Percentiles rank a stretch among this genome's conserved stretches.
These are phyloP conservation scores for Astragalus membranaceus DNA, from an alignment of 306 rosid genomes.

Conservation along the genomic window DNA sequence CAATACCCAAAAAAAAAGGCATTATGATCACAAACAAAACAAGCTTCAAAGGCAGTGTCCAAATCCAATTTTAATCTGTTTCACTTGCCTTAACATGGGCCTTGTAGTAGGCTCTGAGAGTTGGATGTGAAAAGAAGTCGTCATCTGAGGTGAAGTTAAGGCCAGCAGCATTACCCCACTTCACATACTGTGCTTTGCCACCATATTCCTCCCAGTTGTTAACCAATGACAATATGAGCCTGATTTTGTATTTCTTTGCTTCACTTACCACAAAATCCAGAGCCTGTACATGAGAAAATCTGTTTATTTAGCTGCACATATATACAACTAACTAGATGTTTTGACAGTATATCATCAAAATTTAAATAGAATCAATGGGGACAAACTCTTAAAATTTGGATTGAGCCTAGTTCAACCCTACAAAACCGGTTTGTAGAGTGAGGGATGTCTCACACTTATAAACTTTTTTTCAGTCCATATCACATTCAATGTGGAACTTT, in stretches of 20 bases:
- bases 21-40: no score
- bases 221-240: slow-evolving; percentile 65
- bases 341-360: background rate
- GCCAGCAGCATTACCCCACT: slow-evolving; percentile 91
- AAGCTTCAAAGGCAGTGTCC: background rate
- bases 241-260: slow-evolving; percentile 76
- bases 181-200: slow-evolving; percentile 88
- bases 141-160: slow-evolving; percentile 77
- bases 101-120: slow-evolving; percentile 75
- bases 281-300: slow-evolving; percentile 37
- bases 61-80: background rate
- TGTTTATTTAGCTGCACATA: background rate
- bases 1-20: background rate
- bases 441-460: no score
- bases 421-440: no score
- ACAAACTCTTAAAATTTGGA: background rate
- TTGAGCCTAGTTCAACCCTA: no score
- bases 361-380: background rate
- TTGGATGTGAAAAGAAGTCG: slow-evolving; percentile 80
- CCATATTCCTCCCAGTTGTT: slow-evolving; percentile 99
- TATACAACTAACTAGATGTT: background rate
- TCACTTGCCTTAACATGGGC: slow-evolving; percentile 69
- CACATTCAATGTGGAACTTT: no score
- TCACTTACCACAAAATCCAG: slow-evolving; percentile 89
- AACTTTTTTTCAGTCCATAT: no score